Evolutionary conservation across 2,329 filamentous ascomycete genomes (phyloP).

Genomic region (Nothophaeocryptopus gaeumannii): DNA sequence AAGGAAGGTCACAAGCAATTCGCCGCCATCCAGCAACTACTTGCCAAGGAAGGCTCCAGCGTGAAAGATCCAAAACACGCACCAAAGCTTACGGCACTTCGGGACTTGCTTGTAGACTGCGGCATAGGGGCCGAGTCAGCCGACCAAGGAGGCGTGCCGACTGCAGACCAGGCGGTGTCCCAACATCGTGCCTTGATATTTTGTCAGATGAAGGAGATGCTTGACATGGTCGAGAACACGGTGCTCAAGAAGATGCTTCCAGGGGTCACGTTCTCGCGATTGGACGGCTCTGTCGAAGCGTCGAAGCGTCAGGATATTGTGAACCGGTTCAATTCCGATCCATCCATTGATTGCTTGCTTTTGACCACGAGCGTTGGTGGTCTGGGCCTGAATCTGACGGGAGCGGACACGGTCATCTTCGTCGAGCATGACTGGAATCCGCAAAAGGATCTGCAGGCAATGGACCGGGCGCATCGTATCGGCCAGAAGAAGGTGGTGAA

Average conservation of each 20-base stretch:
- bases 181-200: conserved; percentile 95
- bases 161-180: conserved; percentile 76
- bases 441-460: conserved; percentile 96
- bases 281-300: conserved; percentile 90
- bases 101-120: conserved; percentile 94
- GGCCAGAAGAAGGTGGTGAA: conserved; percentile 99
- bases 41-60: conserved; percentile 74
- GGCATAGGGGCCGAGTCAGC: conserved; percentile 73
- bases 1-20: conserved; percentile 91
- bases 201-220: conserved; percentile 99
- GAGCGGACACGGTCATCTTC: conserved; percentile 97
- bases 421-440: conserved; percentile 99
- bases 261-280: conserved; percentile 85
- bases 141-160: conserved; percentile 47
- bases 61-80: conserved; percentile 85
- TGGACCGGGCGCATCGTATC: conserved; percentile 97
- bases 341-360: conserved; percentile 89
- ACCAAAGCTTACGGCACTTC: conserved; percentile 84
- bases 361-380: conserved; percentile 95
- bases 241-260: conserved; percentile 90
- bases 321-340: conserved; percentile 97
- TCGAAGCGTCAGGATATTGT: conserved; percentile 95
- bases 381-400: conserved; percentile 89
- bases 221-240: conserved; percentile 96
- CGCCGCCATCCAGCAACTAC: conserved; percentile 76